Base-by-base conservation (phyloP, 768 basidiomycete genomes). In the Neoboletus magnificus region DNA sequence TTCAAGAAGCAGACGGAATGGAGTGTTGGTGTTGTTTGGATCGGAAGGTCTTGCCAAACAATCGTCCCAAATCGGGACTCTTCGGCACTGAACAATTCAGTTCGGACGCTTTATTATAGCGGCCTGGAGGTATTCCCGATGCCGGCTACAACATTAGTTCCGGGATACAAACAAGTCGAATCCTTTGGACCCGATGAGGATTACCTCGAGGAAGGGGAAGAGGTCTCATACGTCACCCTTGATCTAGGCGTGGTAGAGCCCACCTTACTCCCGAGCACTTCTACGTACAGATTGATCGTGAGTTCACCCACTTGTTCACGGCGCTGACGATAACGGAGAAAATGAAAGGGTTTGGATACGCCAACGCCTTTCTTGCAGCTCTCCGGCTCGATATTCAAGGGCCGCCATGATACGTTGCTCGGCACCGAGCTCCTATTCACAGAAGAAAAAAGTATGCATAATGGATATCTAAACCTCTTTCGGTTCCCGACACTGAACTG, bases 401-500 rank as follows among this genome's bases (percentile, higher is more conserved):
- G 91, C 1, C 73, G 76, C 36, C 84, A 91, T 56, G 82, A 87
- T 53, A 65, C 75, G 18, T 75, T 92, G 4, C 72, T 92, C 3
- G 91, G 91, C 2, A 87, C 87, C 0, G 90, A 93, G 63, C 71
- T 93, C 25, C 64, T 92, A 20, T 91, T 92, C 67, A 79, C 82
- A 0, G 89, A 91, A 52, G 79, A 78, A 33, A 84, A 84, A 74
- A 80, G 86, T 84, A 56, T 33, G 69, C 16, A n/a, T 32, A 5
- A 13, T 27, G n/a, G 16, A 8, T 3, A 5, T 40, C 33, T 25
- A 7, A 22, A 33, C 4, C 2, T 22, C 9, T 12, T 27, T 2
- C 10, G 29, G 18, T 29, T 2, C 16, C 27, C 13, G 48, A 53
- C 25, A 36, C 64, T 62, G 9, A 43, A 44, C 20, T 5, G 25